Evolutionary conservation across 1,139 yeast species (phyloP), one percentile per base, ranked within the genome.

Genomic region (Waltiozyma sp.): DNA sequence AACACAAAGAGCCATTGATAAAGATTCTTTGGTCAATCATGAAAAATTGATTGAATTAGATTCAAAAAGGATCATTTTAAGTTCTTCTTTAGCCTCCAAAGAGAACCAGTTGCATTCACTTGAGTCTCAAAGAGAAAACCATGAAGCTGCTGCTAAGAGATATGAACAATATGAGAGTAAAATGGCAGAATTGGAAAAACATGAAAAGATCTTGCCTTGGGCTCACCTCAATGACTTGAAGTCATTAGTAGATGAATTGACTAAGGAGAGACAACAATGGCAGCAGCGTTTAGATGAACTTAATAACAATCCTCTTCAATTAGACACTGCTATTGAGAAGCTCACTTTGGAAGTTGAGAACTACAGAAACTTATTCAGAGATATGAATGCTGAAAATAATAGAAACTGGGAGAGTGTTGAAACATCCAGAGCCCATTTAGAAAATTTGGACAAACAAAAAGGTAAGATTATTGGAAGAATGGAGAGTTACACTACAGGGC

Each of bases 1-100:
- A 55, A 86, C 95, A 1, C 87, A 88, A 56, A 68, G 94, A 44
- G 88, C 96, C 1, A 73, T 88, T 36, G 87, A 86, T 10, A 68
- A 77, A 1, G 69, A 72, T 37, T 63, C 89, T 49, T 60, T 77
- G 19, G 61, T 64, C 3, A 69, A 70, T 47, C 94, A 91, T 52
- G 73, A 73, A 47, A 56, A 64, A 24, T 66, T 87, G 43, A 80
- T 77, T 34, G 61, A 60, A 10, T 62, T 75, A 15, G 88, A 85
- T 52, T 59, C 55, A 1, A 60, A 63, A n/a, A 50, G 55, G 19
- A 39, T 43, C 10, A 51, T 52, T n/a, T 44, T 55, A 3, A 58
- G 64, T 8, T 63, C 65, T 19, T 55, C 53, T 37, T 46, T 53
- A 14, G 59, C 45, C 26, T 63, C 55, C 19, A 51, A 46, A 54